Conservation (phyloP, 257 asterid species). For the Solanum dulcamara region DNA sequence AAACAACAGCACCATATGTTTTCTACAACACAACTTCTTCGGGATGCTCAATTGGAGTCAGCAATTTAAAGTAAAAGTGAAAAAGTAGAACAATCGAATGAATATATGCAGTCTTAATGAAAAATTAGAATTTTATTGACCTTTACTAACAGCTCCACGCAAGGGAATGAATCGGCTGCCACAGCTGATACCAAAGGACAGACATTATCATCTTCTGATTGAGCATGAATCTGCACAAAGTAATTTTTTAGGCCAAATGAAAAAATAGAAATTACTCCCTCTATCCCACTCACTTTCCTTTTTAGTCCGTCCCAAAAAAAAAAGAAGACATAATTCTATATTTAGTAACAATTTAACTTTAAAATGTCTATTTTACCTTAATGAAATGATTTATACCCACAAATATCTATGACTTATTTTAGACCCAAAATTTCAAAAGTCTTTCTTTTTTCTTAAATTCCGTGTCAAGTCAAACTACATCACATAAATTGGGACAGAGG, state of each 20-base stretch:
- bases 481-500: background rate
- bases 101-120: background rate
- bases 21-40: background rate
- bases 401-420: background rate
- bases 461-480: background rate
- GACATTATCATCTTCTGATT: conserved; percentile 66
- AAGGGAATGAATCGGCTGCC: conserved; percentile 83
- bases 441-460: background rate
- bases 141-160: conserved; percentile 68
- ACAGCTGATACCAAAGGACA: conserved; percentile 86
- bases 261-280: background rate
- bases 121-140: conserved; percentile 16
- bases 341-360: no score
- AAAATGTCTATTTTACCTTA: background rate
- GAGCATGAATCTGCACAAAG: conserved; percentile 66
- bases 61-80: background rate
- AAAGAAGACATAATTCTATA: background rate
- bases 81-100: background rate
- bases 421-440: background rate
- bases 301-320: no score
- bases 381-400: no score
- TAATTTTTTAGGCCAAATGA: background rate
- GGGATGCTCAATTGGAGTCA: background rate
- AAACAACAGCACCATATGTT: background rate
- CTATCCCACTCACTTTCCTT: background rate